A percentile compares a stretch with the other conserved stretches of the same genome.
These are phyloP conservation scores for Chenopodium quinoa DNA, from an alignment of 148 eudicot genomes.

Conservation along the genomic window DNA sequence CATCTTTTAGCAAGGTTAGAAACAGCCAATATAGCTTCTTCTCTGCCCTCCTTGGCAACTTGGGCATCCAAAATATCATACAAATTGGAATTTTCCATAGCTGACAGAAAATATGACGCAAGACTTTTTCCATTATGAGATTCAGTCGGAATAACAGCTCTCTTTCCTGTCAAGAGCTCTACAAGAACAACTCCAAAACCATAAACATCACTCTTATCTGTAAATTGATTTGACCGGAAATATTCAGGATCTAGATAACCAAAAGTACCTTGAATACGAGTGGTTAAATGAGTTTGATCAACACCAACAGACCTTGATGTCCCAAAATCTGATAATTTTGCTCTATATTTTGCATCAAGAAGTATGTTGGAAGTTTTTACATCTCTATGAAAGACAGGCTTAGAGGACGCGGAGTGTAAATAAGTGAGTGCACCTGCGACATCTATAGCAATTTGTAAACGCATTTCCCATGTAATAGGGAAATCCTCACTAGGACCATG, in stretches of 20 bases:
- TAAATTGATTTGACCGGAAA: conserved; percentile 23
- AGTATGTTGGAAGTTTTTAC: conserved; percentile 32
- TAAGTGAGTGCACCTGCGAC: conserved; percentile 32
- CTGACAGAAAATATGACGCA: conserved; percentile 18
- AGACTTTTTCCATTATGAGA: conserved; percentile 16
- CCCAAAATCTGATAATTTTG: conserved; percentile 33
- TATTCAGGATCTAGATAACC: conserved; percentile 33
- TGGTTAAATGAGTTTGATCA: conserved; percentile 34
- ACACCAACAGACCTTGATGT: conserved; percentile 23
- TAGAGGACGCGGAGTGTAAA: conserved; percentile 29
- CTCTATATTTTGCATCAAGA: conserved; percentile 28
- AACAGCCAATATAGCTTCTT: conserved; percentile 7
- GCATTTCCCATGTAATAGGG: conserved; percentile 30
- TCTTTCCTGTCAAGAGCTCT: conserved; percentile 23
- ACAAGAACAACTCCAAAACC: conserved; percentile 29
- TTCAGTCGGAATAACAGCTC: conserved; percentile 10
- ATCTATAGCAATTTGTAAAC: conserved; percentile 31
- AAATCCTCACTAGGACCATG: conserved; percentile 28
- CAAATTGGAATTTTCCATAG: conserved; percentile 20
- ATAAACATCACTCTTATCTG: conserved; percentile 27
- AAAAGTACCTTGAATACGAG: conserved; percentile 31
- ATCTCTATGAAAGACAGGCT: conserved; percentile 30
- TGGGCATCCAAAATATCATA: conserved; percentile 18
- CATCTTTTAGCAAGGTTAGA: conserved; percentile 28
- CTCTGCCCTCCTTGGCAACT: conserved; percentile 15